phyloP scores from a whole-genome alignment of 164 flowering plant genomes.

The Piper longum region DNA sequence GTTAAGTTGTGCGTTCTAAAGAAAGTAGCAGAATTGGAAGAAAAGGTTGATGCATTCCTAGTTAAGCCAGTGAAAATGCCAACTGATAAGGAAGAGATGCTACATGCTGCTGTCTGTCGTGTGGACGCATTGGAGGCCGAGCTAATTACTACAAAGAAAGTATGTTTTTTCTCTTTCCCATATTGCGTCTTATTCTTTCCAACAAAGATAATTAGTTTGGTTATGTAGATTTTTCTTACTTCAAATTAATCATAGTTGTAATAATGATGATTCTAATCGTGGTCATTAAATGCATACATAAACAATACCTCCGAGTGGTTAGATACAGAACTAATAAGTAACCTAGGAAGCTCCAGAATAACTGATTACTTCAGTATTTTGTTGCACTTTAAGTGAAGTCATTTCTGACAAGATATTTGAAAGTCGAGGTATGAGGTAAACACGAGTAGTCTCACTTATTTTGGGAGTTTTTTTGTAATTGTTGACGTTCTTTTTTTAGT shows the following conservation, averaged over 20 bases:
- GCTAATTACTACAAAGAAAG: slow-evolving; percentile 87
- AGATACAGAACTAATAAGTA: too few species aligned
- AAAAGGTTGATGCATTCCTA: slow-evolving; percentile 57
- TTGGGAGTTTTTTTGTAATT: not conserved
- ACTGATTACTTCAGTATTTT: too few species aligned
- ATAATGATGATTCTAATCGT: not conserved
- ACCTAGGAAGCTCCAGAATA: not conserved
- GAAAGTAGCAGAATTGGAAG: slow-evolving; percentile 71
- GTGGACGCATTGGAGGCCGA: slow-evolving; percentile 97
- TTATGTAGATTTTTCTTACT: not conserved
- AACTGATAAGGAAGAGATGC: slow-evolving; percentile 73
- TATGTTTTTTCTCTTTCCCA: slow-evolving; percentile 5
- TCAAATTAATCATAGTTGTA: too few species aligned
- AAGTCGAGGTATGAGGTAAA: not conserved
- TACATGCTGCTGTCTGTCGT: slow-evolving; percentile 96
- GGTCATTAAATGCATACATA: not conserved
- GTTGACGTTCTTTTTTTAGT: too few species aligned
- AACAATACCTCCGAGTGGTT: too few species aligned
- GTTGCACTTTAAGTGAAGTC: not conserved
- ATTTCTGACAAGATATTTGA: not conserved
- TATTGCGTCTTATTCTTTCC: not conserved
- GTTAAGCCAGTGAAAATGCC: slow-evolving; percentile 86
- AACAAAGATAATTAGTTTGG: too few species aligned
- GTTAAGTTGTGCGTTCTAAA: slow-evolving; percentile 40
- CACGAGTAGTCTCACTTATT: too few species aligned